A percentile compares a stretch with the other conserved stretches of the same genome.
phyloP scores from a whole-genome alignment of 345 rosid genomes.

The Pistacia atlantica region DNA sequence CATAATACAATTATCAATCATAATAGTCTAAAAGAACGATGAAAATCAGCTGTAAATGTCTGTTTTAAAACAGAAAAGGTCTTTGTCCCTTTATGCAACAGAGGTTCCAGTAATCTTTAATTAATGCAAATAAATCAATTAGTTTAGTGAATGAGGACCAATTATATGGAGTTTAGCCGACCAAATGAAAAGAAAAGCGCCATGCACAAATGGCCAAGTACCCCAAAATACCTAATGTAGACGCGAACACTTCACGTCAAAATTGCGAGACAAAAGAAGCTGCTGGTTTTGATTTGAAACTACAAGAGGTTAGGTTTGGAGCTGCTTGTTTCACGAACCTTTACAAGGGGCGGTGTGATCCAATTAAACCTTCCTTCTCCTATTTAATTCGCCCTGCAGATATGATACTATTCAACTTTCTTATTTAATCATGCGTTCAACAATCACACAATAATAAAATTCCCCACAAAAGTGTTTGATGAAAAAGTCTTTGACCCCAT shows the following conservation, averaged over 20 bases:
- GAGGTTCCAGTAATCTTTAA: no score
- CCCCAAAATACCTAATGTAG: slow-evolving; percentile 18
- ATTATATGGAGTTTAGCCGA: neutral
- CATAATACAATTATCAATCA: neutral
- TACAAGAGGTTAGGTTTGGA: slow-evolving; percentile 14
- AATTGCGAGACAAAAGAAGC: slow-evolving; percentile 21
- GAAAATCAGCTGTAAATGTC: slow-evolving; percentile 3
- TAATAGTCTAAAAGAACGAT: neutral
- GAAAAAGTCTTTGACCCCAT: no score
- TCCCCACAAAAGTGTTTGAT: neutral
- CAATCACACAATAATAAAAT: neutral
- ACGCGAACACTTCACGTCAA: slow-evolving; percentile 20
- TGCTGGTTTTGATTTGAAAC: slow-evolving; percentile 35
- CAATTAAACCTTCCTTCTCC: neutral
- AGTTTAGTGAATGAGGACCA: no score
- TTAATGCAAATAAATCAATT: no score
- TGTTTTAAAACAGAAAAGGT: slow-evolving; percentile 2
- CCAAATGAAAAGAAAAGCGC: slow-evolving; percentile 10
- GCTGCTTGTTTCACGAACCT: slow-evolving; percentile 28
- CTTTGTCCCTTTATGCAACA: neutral
- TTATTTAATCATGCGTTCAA: neutral
- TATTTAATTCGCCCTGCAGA: neutral
- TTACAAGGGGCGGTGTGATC: slow-evolving; percentile 35
- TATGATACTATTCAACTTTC: neutral
- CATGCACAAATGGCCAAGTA: slow-evolving; percentile 16